Evolutionary conservation across 139 green algal species (phyloP), one percentile per base, ranked within the genome.

Genomic region (Micractinium sp.): DNA sequence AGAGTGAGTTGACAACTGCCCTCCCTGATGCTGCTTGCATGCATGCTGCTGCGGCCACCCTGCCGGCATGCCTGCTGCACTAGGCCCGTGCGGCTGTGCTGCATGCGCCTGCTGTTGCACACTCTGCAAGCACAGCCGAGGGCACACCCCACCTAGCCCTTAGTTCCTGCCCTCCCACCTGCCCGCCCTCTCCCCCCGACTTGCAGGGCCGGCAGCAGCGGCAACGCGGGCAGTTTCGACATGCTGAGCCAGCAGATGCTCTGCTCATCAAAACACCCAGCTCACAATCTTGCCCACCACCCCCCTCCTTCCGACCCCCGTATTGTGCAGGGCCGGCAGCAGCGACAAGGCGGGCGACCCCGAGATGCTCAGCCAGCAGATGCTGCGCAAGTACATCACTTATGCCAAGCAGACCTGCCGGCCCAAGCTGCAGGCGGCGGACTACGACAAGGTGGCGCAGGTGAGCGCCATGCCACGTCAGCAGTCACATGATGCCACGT

Each of bases 341-440:
- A 56, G 73, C 73, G 81, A 27, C 76, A 56, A 56, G 47, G 47
- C 47, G 47, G 77, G 66, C 23, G 95, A 97, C 81, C 93, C 93
- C 23, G 94, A 96, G 84, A 90, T 96, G 31, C 91, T 99, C 29
- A 81, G 91, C 27, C 97, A 99, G 91, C 95, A 98, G 20, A 87
- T 97, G 93, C 95, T 99, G 89, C 93, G 95, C 75, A 99, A 99
- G 95, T 99, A 99, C 95, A 96, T 99, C 79, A 96, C 96, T 2
- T 99, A 98, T 88, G 97, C 98, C 36, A 98, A 98, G 94, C 93
- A 97, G 91, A 93, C 96, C 88, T 93, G 94, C 81, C 90, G 80
- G 35, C 96, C 95, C 63, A 95, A 93, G 82, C 93, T 99, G 82
- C 90, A 94, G 15, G 79, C 91, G 33, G 87, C 84, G 9, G 94